Base-by-base conservation (phyloP, 2,329 filamentous ascomycete species). In the Ceratocystis papillata region DNA sequence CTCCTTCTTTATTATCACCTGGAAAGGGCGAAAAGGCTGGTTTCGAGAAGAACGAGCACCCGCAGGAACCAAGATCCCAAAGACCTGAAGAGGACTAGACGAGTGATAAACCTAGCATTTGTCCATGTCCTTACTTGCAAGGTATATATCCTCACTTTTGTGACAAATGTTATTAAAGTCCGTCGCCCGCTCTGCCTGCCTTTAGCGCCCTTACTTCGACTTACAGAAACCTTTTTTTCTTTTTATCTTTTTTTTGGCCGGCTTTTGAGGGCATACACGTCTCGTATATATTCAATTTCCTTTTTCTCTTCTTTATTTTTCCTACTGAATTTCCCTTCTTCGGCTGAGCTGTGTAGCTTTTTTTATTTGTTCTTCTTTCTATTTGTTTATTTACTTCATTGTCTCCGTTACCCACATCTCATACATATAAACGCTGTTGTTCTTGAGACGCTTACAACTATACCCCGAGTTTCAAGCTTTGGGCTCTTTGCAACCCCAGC, bases 221-320 rank as follows among this genome's bases (percentile, higher is more conserved):
- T 17, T 7, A 20, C 5, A 30, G 28, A n/a, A 59, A 37, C 12
- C 4, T 64, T 45, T 33, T 46, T 64, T 57, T 22, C 6, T n/a
- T 60, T 60, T 57, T 41, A 46, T 28, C 12, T 60, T 62, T 15
- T 28, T 25, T 25, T 25, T 25, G 22, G 17, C 22, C 22, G 53
- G 41, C 48, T 57, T 59, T 41, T 59, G 55, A 15, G 28, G 25
- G 12, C 55, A 59, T 55, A 55, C 45, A 64, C 30, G 10, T 28
- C 25, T 20, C 17, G 28, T n/a, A 53, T 7, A 45, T n/a, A 41
- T 64, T 53, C 2, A n/a, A 46, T 33, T 53, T 48, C 17, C 37
- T 20, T 5, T 50, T 46, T 45, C 22, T 50, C 50, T 53, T 50
- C 45, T 62, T 53, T 62, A 25, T 41, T 65, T 46, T 65, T 60